These are phyloP conservation scores for Chrysanthemum lavandulifolium DNA, from an alignment of 129 eudicot species.

Conservation along the genomic window DNA sequence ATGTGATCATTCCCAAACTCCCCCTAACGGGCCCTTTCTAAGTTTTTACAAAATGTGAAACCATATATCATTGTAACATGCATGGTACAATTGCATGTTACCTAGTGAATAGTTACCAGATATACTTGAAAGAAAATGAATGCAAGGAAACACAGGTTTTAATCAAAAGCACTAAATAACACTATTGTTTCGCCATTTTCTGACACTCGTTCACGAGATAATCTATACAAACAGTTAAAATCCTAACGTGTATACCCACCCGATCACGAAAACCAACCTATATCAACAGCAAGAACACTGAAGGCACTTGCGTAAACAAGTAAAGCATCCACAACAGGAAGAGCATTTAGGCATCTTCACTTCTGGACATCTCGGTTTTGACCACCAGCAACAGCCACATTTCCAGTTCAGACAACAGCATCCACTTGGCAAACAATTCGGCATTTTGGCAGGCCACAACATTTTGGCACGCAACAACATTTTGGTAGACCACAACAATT, in stretches of 20 bases:
- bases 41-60: background rate
- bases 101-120: background rate
- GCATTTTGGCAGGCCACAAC: constrained; percentile 36
- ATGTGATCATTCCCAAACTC: too few species aligned
- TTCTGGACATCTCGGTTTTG: constrained; percentile 38
- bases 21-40: too few species aligned
- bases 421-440: constrained; percentile 12
- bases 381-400: constrained; percentile 22
- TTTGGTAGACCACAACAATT: constrained; percentile 9
- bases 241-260: constrained; percentile 51
- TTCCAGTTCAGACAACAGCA: constrained; percentile 33
- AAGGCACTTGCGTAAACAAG: constrained; percentile 44
- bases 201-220: constrained; percentile 20
- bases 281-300: constrained; percentile 59
- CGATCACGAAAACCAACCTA: constrained; percentile 29
- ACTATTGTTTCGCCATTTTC: constrained; percentile 21
- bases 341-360: constrained; percentile 48
- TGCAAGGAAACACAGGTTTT: constrained; percentile 9
- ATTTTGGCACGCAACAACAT: constrained; percentile 21
- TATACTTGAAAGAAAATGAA: background rate
- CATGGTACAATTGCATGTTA: background rate
- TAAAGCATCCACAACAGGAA: constrained; percentile 41
- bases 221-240: constrained; percentile 42
- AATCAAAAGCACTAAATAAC: constrained; percentile 21
- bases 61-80: background rate